These are phyloP conservation scores for Pythium rishiriense DNA, from an alignment of 352 stramenopile species.

Conservation along the genomic window DNA sequence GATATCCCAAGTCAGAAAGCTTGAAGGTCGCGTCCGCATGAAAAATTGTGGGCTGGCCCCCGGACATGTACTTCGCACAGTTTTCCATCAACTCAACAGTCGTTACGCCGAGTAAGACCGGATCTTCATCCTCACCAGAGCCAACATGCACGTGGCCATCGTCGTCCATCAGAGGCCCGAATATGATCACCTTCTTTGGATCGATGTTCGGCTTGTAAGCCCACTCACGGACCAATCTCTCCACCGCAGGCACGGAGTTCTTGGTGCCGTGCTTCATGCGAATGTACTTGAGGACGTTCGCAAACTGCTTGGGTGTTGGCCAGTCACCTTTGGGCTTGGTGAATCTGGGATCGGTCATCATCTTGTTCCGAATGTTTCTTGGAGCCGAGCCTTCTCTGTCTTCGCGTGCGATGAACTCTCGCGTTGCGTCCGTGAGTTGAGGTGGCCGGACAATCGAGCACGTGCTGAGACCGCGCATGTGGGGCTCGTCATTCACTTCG, in stretches of 20 bases:
- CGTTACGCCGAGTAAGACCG: not conserved
- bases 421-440: not conserved
- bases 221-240: slow-evolving; percentile 8
- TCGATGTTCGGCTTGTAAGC: not conserved
- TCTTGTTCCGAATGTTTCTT: not conserved
- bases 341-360: not conserved
- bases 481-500: slow-evolving; percentile 2
- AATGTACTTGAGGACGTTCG: slow-evolving; percentile 6
- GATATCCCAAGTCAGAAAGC: slow-evolving; percentile 14
- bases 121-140: not conserved
- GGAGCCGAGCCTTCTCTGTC: not conserved
- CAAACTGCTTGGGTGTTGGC: not conserved
- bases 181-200: not conserved
- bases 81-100: not conserved
- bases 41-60: not conserved
- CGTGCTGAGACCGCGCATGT: not conserved
- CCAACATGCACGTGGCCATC: slow-evolving; percentile 3
- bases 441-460: not conserved
- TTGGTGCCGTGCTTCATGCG: not conserved
- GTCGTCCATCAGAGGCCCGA: not conserved
- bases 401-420: not conserved
- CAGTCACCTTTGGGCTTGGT: not conserved
- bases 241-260: not conserved
- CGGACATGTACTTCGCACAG: not conserved
- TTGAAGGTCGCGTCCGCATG: slow-evolving; percentile 11